Conservation (phyloP, 176 grass and related monocot species). For the Cocos nucifera region DNA sequence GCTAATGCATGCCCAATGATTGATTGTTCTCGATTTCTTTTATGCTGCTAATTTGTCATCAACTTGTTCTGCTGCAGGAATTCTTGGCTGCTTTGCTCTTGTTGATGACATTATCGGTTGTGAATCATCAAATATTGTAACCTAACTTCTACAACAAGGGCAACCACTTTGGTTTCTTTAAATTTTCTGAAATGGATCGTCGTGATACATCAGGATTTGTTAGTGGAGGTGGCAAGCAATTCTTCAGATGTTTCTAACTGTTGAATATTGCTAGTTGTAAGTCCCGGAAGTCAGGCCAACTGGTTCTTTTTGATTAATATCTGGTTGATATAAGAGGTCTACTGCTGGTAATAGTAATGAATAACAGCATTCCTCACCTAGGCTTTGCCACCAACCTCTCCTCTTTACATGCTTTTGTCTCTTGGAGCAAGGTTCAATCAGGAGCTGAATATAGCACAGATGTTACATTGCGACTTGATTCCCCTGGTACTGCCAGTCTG, state of each 20-base stretch:
- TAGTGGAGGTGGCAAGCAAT: conserved; percentile 27
- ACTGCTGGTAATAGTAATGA: too few species aligned
- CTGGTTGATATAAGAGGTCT: too few species aligned
- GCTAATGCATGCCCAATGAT: too few species aligned
- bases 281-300: conserved; percentile 18
- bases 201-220: conserved; percentile 50
- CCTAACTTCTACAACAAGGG: too few species aligned
- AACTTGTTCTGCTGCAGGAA: too few species aligned
- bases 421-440: not conserved
- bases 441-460: not conserved
- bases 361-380: too few species aligned
- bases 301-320: not conserved
- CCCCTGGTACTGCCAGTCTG: too few species aligned
- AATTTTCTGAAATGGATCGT: conserved; percentile 35
- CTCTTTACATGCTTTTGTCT: not conserved
- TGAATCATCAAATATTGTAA: not conserved
- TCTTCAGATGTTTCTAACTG: conserved; percentile 11
- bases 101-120: not conserved
- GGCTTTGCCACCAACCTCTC: too few species aligned
- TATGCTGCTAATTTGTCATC: too few species aligned
- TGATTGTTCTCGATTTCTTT: too few species aligned
- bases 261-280: conserved; percentile 5
- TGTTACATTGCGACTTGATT: too few species aligned
- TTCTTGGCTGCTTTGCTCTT: not conserved
- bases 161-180: not conserved